phyloP scores from a whole-genome alignment of 495 filamentous ascomycete species.

The Geoglossum glabrum region DNA sequence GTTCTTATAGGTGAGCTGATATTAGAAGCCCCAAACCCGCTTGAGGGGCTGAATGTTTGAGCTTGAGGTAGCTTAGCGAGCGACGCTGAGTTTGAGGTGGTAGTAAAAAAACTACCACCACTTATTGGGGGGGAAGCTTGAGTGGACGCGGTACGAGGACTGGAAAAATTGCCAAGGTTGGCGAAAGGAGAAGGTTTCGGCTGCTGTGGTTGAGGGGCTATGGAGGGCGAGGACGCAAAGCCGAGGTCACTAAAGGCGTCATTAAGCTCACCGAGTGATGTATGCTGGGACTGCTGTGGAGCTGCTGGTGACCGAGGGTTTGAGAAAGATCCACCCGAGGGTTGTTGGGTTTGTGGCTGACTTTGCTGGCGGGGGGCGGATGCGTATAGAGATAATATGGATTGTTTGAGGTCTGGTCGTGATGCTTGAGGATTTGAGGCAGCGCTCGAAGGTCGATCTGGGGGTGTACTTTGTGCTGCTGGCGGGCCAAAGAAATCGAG shows the following conservation, averaged over 20 bases:
- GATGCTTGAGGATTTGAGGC: slow-evolving; percentile 46
- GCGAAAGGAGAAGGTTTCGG: slow-evolving; percentile 57
- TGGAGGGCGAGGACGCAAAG: slow-evolving; percentile 35
- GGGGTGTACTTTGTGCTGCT: slow-evolving; percentile 31
- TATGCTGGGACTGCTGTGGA: slow-evolving; percentile 14
- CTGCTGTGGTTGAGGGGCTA: slow-evolving; percentile 31
- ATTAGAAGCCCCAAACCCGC: slow-evolving; percentile 15
- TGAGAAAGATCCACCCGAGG: slow-evolving; percentile 40
- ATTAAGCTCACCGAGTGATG: slow-evolving; percentile 51
- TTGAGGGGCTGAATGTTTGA: slow-evolving; percentile 22
- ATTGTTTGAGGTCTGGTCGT: slow-evolving; percentile 87
- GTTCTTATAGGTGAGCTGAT: slow-evolving; percentile 10
- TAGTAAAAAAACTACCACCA: slow-evolving; percentile 66
- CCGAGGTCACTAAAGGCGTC: slow-evolving; percentile 76
- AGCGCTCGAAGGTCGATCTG: slow-evolving; percentile 50
- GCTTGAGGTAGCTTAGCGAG: slow-evolving; percentile 23
- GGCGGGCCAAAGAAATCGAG: slow-evolving; percentile 77
- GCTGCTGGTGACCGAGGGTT: slow-evolving; percentile 38
- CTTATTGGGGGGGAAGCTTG: slow-evolving; percentile 32
- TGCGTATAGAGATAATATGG: slow-evolving; percentile 86
- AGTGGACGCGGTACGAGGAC: slow-evolving; percentile 29
- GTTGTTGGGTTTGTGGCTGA: slow-evolving; percentile 35
- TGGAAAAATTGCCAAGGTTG: slow-evolving; percentile 40
- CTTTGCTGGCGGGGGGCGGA: slow-evolving; percentile 53
- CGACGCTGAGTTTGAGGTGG: slow-evolving; percentile 32